Evolutionary conservation across 805 yeast species (phyloP), one percentile per base, ranked within the genome.

Genomic region (Ogataea populi-albae): DNA sequence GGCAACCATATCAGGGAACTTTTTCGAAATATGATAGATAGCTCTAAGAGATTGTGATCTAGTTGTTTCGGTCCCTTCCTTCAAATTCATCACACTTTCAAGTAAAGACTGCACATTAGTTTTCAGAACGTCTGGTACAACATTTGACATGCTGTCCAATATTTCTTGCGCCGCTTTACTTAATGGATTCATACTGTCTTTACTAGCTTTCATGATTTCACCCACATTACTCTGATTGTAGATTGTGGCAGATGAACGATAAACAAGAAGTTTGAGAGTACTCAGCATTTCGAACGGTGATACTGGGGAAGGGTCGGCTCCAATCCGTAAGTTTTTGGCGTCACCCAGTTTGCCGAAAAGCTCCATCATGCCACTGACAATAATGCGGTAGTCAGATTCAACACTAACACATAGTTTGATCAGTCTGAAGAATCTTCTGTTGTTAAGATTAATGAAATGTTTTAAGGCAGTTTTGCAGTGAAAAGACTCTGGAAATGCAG

Each of bases 151-250:
- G 26, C 73, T 66, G 39, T 77, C 79, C 17, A 86, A 58, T 4
- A 83, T 45, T 32, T 69, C 75, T 37, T 77, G 73, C 0, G 88
- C 70, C 18, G 59, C 45, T 5, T 56, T 33, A 26, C 52, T 45
- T 46, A 63, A 50, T 9, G 57, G 46, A 30, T 57, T 52, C 5
- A 47, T 34, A 3, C 22, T 32, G 32, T 72, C 65, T 36, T 65
- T 68, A 5, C 75, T 61, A 23, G 66, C 49, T 14, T 61, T 67
- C n/a, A 84, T 57, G 4, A 85, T 59, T 12, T 74, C 66, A 0
- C 72, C 58, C 14, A 86, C 65, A 49, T 77, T 83, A 15, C 86
- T 73, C 47, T 73, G 71, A 61, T 86, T 88, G 58, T 72, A 82
- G 16, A 81, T 52, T 3, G 82, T 57, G 21, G 73, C 66, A 0